Conservation (phyloP, 2,329 filamentous ascomycete genomes). For the Thielaviopsis musarum region DNA sequence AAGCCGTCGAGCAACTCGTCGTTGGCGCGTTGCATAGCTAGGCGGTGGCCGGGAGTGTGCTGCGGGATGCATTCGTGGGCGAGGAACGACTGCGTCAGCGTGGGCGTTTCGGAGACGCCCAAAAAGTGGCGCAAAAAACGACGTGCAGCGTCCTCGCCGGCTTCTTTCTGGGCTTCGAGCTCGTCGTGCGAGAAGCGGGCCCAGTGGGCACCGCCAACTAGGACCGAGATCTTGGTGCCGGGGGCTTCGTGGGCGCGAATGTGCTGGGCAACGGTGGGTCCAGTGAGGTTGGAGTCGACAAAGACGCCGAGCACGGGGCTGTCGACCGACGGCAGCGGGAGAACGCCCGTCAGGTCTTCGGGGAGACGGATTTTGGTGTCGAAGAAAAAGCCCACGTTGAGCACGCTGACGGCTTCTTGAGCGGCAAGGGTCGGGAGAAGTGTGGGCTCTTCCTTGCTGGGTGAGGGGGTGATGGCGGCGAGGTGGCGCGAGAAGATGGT, state of each 20-base stretch:
- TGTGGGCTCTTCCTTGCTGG: slow-evolving; percentile 14
- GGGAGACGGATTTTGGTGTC: slow-evolving; percentile 41
- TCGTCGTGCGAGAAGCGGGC: slow-evolving; percentile 46
- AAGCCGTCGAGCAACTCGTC: slow-evolving; percentile 38
- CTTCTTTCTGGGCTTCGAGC: slow-evolving; percentile 51
- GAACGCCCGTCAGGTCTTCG: slow-evolving; percentile 70
- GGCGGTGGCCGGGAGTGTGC: slow-evolving; percentile 63
- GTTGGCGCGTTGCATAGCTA: slow-evolving; percentile 41
- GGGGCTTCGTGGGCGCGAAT: slow-evolving; percentile 20
- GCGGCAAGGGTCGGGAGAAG: slow-evolving; percentile 32
- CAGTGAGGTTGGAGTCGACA: slow-evolving; percentile 56
- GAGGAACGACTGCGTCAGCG: slow-evolving; percentile 40
- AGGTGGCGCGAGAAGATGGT: slow-evolving; percentile 39
- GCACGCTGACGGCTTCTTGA: slow-evolving; percentile 59
- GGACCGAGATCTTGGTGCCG: slow-evolving; percentile 81
- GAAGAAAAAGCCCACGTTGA: slow-evolving; percentile 87
- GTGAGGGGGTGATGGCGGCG: slow-evolving; percentile 14
- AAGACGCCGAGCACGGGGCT: slow-evolving; percentile 81
- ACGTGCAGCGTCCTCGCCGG: slow-evolving; percentile 48
- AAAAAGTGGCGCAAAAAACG: slow-evolving; percentile 50
- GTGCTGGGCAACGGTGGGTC: slow-evolving; percentile 30
- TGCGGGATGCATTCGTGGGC: slow-evolving; percentile 71
- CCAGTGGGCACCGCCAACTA: slow-evolving; percentile 92
- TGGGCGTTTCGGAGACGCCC: slow-evolving; percentile 30
- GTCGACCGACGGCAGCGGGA: slow-evolving; percentile 63